Evolutionary conservation across 2,329 filamentous ascomycete genomes (phyloP).

Genomic region (Nemania serpens): DNA sequence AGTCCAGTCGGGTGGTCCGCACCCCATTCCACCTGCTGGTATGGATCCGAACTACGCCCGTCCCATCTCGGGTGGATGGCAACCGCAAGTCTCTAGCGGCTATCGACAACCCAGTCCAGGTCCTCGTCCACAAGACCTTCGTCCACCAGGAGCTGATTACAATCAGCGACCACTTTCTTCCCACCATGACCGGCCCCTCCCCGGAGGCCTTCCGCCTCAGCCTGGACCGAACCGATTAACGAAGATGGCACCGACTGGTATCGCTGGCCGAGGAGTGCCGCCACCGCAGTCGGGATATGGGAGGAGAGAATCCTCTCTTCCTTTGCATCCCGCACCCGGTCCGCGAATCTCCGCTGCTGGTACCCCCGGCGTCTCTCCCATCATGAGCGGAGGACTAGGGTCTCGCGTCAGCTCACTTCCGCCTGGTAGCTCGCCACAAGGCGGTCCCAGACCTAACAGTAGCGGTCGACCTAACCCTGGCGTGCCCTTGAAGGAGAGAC

Average conservation of each 20-base stretch:
- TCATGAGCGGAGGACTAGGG: conserved; percentile 39
- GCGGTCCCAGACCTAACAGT: conserved; percentile 35
- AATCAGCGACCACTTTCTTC: conserved; percentile 36
- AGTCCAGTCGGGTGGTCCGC: conserved; percentile 53
- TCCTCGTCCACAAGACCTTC: conserved; percentile 36
- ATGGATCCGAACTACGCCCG: conserved; percentile 49
- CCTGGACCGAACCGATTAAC: conserved; percentile 45
- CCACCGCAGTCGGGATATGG: conserved; percentile 35
- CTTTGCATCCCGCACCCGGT: conserved; percentile 41
- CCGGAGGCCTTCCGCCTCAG: conserved; percentile 39
- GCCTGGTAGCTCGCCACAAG: conserved; percentile 37
- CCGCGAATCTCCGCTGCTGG: conserved; percentile 37
- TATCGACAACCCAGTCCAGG: conserved; percentile 49
- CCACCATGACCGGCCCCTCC: conserved; percentile 33
- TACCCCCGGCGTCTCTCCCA: conserved; percentile 31
- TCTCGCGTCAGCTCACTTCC: conserved; percentile 34
- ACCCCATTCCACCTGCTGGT: conserved; percentile 49
- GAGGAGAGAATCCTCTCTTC: conserved; percentile 34
- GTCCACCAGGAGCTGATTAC: conserved; percentile 34
- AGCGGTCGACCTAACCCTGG: conserved; percentile 27
- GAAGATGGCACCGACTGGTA: conserved; percentile 44
- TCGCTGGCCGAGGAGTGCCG: conserved; percentile 36
- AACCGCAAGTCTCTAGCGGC: conserved; percentile 47
- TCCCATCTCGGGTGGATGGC: conserved; percentile 51
- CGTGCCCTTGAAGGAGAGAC: conserved; percentile 35